Evolutionary conservation across 345 rosid species (phyloP).

Genomic region (Acer yangbiense): DNA sequence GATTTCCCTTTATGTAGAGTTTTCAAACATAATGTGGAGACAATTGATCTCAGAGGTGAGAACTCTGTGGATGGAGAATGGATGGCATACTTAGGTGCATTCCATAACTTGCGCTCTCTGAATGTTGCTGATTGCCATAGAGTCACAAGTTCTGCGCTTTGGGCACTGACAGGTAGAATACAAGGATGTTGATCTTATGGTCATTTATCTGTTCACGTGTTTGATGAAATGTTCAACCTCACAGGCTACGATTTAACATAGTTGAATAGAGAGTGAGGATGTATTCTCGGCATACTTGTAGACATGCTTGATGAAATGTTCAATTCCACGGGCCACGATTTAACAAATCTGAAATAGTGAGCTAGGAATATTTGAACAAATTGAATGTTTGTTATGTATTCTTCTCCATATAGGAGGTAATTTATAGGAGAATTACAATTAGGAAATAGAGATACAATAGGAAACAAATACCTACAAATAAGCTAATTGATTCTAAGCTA

Average conservation of each 20-base stretch:
- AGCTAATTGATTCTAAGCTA: no score
- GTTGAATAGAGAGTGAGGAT: neutral
- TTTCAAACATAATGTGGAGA: constrained; percentile 75
- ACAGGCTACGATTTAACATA: neutral
- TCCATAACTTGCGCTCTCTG: constrained; percentile 51
- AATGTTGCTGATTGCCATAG: constrained; percentile 68
- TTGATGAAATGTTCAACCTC: neutral
- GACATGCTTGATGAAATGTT: neutral
- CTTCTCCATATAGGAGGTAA: no score
- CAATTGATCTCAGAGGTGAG: constrained; percentile 66
- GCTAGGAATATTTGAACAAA: no score
- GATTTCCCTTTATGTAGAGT: constrained; percentile 40
- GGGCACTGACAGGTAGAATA: constrained; percentile 67
- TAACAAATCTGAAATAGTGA: neutral
- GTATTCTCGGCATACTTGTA: neutral
- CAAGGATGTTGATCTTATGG: neutral
- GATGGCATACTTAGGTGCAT: constrained; percentile 92
- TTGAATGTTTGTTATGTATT: no score
- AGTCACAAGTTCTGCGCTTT: constrained; percentile 69
- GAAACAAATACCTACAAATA: no score
- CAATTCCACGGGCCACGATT: neutral
- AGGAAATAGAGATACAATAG: no score
- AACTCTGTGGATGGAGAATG: constrained; percentile 81
- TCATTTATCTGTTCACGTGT: neutral
- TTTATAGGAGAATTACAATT: no score